Evolutionary conservation across 2,329 filamentous ascomycete species (phyloP).

Genomic region (Clonostachys byssicola): DNA sequence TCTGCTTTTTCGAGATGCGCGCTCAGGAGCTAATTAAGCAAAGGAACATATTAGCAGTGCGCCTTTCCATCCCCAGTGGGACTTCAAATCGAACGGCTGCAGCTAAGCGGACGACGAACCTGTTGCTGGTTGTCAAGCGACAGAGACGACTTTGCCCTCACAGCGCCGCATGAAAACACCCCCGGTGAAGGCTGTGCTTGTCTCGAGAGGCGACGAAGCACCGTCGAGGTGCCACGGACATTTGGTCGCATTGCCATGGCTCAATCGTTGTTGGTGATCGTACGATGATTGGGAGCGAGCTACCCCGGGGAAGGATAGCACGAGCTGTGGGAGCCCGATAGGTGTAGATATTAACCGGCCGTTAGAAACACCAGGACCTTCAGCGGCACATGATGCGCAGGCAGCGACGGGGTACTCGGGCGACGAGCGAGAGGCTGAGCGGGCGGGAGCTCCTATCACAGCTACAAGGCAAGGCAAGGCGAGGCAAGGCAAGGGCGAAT

Average conservation of each 20-base stretch:
- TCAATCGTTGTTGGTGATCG: constrained; percentile 6
- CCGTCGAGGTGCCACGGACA: constrained; percentile 43
- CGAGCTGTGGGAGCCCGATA: too few species aligned
- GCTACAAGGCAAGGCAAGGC: too few species aligned
- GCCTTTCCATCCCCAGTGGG: neutral
- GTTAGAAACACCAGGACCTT: too few species aligned
- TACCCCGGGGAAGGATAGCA: neutral
- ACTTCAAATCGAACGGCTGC: neutral
- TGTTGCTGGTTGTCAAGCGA: constrained; percentile 54
- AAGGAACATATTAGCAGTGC: constrained; percentile 1
- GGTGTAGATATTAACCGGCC: too few species aligned
- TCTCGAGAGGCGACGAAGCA: constrained; percentile 35
- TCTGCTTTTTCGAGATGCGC: constrained; percentile 79
- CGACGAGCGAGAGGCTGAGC: too few species aligned
- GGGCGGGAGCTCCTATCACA: too few species aligned
- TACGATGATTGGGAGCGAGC: neutral
- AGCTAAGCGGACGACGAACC: constrained; percentile 28
- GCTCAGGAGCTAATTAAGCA: constrained; percentile 63
- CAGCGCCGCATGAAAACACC: constrained; percentile 14
- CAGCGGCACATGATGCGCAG: too few species aligned
- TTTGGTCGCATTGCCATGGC: constrained; percentile 40
- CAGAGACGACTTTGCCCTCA: constrained; percentile 39
- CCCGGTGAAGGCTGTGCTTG: constrained; percentile 13
- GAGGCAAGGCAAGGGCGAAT: too few species aligned
- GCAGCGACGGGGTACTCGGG: too few species aligned